phyloP scores from a whole-genome alignment of 2,329 filamentous ascomycete genomes.

The Fonsecaea monophora region DNA sequence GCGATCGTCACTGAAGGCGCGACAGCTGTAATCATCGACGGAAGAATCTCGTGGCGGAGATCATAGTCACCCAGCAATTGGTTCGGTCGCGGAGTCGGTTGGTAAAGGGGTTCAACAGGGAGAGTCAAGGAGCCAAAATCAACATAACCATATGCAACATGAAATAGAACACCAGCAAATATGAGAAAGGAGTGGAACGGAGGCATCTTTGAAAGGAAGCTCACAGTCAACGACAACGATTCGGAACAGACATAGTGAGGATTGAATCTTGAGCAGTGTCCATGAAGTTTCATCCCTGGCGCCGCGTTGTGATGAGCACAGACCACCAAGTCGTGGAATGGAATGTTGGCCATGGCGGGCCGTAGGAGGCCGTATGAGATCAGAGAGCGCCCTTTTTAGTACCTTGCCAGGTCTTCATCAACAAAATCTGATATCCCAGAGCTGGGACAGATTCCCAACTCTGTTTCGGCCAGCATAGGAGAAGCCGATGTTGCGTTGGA shows the following conservation, averaged over 20 bases:
- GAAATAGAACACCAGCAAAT: constrained; percentile 24
- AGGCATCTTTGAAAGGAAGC: constrained; percentile 17
- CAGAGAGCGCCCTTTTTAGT: background rate
- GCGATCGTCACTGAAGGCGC: constrained; percentile 31
- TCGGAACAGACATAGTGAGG: constrained; percentile 4
- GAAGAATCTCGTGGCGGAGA: constrained; percentile 32
- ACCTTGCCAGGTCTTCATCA: too few species aligned
- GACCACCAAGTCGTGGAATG: constrained; percentile 26
- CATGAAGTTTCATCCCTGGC: background rate
- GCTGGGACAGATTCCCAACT: background rate
- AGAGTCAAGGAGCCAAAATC: constrained; percentile 36
- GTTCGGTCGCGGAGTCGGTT: constrained; percentile 35
- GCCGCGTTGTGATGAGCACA: constrained; percentile 34
- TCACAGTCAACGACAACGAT: constrained; percentile 1
- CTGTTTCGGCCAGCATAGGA: background rate
- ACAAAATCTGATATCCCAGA: too few species aligned
- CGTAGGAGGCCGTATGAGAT: background rate
- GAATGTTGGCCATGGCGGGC: constrained; percentile 10
- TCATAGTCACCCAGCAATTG: constrained; percentile 32
- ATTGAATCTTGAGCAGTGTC: background rate
- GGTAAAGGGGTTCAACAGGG: constrained; percentile 16
- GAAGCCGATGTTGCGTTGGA: background rate
- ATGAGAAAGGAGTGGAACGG: constrained; percentile 18
- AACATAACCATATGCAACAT: constrained; percentile 27
- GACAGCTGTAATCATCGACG: constrained; percentile 38